Evolutionary conservation across 192 early-diverging fungal genomes (phyloP).

Genomic region (Obelidium mucronatum): DNA sequence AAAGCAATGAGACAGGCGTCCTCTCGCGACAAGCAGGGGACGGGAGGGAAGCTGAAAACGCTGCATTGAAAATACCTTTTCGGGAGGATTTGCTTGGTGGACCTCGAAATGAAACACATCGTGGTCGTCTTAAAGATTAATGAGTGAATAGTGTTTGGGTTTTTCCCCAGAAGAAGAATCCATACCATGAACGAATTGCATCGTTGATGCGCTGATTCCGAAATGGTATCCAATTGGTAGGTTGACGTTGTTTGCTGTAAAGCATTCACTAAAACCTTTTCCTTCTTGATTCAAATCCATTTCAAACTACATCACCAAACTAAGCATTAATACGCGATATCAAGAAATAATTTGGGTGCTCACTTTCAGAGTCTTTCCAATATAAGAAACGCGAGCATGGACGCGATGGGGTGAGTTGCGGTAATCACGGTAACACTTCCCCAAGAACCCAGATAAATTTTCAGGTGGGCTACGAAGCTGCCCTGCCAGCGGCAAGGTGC

Average conservation of each 20-base stretch:
- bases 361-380: conserved; percentile 54
- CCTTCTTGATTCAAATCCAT: conserved; percentile 63
- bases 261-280: conserved; percentile 59
- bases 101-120: conserved; percentile 74
- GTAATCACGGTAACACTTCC: conserved; percentile 18
- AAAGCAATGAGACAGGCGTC: neutral
- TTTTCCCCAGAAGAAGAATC: too few relatives aligned
- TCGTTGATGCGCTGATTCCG: conserved; percentile 63
- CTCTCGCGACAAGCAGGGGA: too few relatives aligned
- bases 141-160: neutral
- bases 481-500: conserved; percentile 66
- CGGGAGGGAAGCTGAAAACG: too few relatives aligned
- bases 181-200: conserved; percentile 7
- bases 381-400: conserved; percentile 65
- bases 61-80: conserved; percentile 11
- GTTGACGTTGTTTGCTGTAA: conserved; percentile 53
- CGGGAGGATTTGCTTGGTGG: conserved; percentile 68
- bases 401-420: conserved; percentile 59
- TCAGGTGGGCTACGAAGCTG: neutral
- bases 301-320: conserved; percentile 27
- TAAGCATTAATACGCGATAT: neutral
- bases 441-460: neutral
- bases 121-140: conserved; percentile 69
- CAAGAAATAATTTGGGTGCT: too few relatives aligned
- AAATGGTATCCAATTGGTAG: conserved; percentile 79